A percentile compares a stretch with the other conserved stretches of the same genome.
These are phyloP conservation scores for Penicillium sp. DNA, from an alignment of 2,329 filamentous ascomycete species.

Conservation along the genomic window DNA sequence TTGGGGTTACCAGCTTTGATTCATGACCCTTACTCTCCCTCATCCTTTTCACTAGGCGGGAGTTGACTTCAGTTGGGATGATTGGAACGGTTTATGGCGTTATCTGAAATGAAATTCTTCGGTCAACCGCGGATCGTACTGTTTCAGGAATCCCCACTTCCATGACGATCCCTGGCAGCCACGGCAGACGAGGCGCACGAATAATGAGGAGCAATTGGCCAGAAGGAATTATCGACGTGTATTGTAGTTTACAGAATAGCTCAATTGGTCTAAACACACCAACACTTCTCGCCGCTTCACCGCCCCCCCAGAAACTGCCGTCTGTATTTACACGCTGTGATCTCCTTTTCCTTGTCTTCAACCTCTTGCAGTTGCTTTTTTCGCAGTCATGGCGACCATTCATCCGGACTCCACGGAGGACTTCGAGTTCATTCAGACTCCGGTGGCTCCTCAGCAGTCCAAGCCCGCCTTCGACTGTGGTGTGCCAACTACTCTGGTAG, in stretches of 20 bases:
- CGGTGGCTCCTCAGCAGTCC: slow-evolving; percentile 49
- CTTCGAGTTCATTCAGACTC: slow-evolving; percentile 55
- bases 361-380: slow-evolving; percentile 25
- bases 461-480: slow-evolving; percentile 53
- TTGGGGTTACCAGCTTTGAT: background rate
- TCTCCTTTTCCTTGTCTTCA: slow-evolving; percentile 18
- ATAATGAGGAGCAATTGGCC: background rate
- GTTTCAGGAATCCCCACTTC: slow-evolving; percentile 24
- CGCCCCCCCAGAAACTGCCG: slow-evolving; percentile 21
- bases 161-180: slow-evolving; percentile 16
- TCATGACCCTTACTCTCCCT: background rate
- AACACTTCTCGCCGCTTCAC: slow-evolving; percentile 10
- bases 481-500: slow-evolving; percentile 56
- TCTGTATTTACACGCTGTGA: slow-evolving; percentile 18
- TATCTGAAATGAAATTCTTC: slow-evolving; percentile 14
- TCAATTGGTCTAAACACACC: background rate
- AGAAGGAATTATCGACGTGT: background rate
- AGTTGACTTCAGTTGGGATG: slow-evolving; percentile 8
- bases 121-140: slow-evolving; percentile 20
- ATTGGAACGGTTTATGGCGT: slow-evolving; percentile 14
- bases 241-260: too few relatives aligned
- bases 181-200: slow-evolving; percentile 16
- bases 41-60: slow-evolving; percentile 4
- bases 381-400: slow-evolving; percentile 35
- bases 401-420: slow-evolving; percentile 45